Evolutionary conservation across 257 asterid species (phyloP).

Genomic region (Solanum pennellii): DNA sequence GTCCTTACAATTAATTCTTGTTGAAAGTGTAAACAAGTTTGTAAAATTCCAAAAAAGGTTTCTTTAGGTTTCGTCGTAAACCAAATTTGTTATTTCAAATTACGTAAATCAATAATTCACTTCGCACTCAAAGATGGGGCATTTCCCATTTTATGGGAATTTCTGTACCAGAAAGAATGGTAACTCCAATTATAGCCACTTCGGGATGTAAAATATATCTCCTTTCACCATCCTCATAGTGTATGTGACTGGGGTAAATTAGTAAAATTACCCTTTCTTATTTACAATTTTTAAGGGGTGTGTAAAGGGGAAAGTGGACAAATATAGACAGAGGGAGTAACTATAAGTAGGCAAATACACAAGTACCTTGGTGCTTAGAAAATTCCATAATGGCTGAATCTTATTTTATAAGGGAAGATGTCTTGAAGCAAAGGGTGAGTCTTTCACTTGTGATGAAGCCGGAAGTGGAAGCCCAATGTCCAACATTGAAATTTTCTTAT

Average conservation of each 20-base stretch:
- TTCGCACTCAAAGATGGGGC: background rate
- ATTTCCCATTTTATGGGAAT: background rate
- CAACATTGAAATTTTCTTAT: background rate
- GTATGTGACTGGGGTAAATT: background rate
- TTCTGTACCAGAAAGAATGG: background rate
- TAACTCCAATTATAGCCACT: background rate
- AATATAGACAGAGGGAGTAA: background rate
- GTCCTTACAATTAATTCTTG: background rate
- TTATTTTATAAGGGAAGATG: background rate
- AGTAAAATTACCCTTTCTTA: background rate
- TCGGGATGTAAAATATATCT: background rate
- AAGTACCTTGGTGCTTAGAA: background rate
- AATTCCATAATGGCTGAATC: background rate
- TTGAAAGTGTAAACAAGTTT: background rate
- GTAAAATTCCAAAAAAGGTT: background rate
- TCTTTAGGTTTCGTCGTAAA: background rate
- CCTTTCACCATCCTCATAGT: background rate
- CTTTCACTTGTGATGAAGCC: background rate
- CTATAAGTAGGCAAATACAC: background rate
- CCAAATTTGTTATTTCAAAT: background rate
- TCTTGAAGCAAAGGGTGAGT: background rate
- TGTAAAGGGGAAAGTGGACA: background rate
- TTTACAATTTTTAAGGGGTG: background rate
- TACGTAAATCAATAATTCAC: background rate
- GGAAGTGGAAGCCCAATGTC: background rate